Conservation (phyloP, 2,329 filamentous ascomycete species). For the Penicillium palitans region DNA sequence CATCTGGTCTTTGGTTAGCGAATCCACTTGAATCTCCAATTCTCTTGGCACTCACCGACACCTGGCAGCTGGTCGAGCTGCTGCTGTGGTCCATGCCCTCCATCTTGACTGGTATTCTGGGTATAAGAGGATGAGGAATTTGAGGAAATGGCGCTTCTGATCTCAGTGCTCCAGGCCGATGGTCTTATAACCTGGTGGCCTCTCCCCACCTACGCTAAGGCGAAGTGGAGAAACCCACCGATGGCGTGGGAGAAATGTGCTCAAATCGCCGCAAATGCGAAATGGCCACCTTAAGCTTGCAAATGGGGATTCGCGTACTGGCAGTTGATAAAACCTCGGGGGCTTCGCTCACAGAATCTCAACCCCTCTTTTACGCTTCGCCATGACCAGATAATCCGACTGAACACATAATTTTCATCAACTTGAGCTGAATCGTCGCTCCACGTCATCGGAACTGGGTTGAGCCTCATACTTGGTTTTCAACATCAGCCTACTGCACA, state of each 20-base stretch:
- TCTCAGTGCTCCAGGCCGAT: neutral
- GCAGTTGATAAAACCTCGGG: neutral
- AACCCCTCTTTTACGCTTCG: neutral
- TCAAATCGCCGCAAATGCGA: slow-evolving; percentile 20
- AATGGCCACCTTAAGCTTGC: neutral
- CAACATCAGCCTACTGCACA: neutral
- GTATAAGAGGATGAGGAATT: neutral
- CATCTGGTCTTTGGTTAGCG: slow-evolving; percentile 23
- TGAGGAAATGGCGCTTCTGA: neutral
- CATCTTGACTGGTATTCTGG: slow-evolving; percentile 8
- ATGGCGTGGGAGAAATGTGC: slow-evolving; percentile 19
- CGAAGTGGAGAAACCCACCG: slow-evolving; percentile 10
- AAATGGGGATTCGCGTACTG: neutral
- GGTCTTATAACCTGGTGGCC: slow-evolving; percentile 7
- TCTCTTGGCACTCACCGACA: slow-evolving; percentile 29
- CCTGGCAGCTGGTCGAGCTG: slow-evolving; percentile 24
- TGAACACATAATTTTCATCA: neutral
- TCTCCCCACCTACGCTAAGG: neutral
- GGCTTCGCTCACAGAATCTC: neutral
- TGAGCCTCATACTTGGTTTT: neutral
- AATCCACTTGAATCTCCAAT: neutral
- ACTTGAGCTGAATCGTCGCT: neutral
- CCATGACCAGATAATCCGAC: neutral
- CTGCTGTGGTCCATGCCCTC: slow-evolving; percentile 24
- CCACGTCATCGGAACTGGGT: neutral